These are phyloP conservation scores for Camptophora hylomeconis DNA, from an alignment of 2,329 filamentous ascomycete genomes.

Conservation along the genomic window DNA sequence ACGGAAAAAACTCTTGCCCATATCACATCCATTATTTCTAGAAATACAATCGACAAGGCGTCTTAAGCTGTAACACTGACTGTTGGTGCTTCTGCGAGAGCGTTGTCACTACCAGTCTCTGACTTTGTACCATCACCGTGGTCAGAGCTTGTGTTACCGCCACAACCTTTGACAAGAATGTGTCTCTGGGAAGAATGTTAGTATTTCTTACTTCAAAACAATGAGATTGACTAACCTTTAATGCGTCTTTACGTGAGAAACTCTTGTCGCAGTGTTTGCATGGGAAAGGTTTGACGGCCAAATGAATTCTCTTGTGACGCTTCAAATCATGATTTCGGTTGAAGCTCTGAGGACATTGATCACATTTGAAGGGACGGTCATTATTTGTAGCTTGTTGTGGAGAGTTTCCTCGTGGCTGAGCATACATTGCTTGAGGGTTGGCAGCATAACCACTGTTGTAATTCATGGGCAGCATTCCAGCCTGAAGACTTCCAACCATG, in stretches of 20 bases:
- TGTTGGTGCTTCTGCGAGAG: too few species aligned
- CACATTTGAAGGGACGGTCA: slow-evolving; percentile 88
- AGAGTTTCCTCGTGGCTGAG: slow-evolving; percentile 36
- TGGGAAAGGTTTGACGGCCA: slow-evolving; percentile 90
- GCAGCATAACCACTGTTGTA: slow-evolving; percentile 50
- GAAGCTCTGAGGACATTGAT: slow-evolving; percentile 84
- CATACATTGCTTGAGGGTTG: slow-evolving; percentile 48
- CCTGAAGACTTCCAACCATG: slow-evolving; percentile 48
- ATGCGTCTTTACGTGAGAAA: slow-evolving; percentile 88
- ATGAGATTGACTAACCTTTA: slow-evolving; percentile 60
- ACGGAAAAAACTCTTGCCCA: too few species aligned
- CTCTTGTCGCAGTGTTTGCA: slow-evolving; percentile 89
- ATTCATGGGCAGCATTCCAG: slow-evolving; percentile 39
- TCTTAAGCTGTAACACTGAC: too few species aligned
- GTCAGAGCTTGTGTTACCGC: slow-evolving; percentile 24
- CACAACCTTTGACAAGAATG: slow-evolving; percentile 55
- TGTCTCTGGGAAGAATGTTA: slow-evolving; percentile 40
- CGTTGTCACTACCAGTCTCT: slow-evolving; percentile 15
- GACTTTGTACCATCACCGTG: slow-evolving; percentile 13
- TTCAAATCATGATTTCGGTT: slow-evolving; percentile 95
- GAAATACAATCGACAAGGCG: too few species aligned
- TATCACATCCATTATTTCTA: too few species aligned
- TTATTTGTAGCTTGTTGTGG: slow-evolving; percentile 44
- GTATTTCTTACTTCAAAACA: slow-evolving; percentile 7
- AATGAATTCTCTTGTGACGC: slow-evolving; percentile 85